Base-by-base conservation (phyloP, 106 monocot genomes). In the Allium cepa region DNA sequence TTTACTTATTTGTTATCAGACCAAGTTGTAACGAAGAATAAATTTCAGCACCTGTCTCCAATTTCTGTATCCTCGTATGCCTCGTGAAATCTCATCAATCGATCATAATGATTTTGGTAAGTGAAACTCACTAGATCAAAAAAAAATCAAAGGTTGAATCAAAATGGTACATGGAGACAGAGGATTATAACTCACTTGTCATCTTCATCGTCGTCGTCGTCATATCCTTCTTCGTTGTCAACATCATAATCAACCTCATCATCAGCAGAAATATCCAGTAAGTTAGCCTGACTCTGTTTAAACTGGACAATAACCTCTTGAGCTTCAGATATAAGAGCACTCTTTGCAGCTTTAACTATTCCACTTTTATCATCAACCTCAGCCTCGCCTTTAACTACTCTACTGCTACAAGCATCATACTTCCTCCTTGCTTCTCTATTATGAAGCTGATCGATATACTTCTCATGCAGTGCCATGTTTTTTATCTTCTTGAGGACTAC, bases 391-490 rank as follows among this genome's bases (percentile, higher is more conserved):
- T 50, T 45, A 15, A 28, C 26, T 53, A 64, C 68, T 17, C 63
- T 14, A 26, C 57, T 26, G 47, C 50, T 72, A 57, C 58, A 36
- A 46, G 55, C 64, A 59, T 11, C 56, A 51, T 60, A 46, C 75
- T 50, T 70, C 75, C 82, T 80, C 70, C 67, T 80, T 11, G 75
- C 66, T 64, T 90, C 85, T 49, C 80, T 75, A 7, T 49, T 71
- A 64, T 80, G 82, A 56, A 90, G 75, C 50, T 83, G 82, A 51
- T 90, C 75, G 17, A 90, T 83, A 52, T 90, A 90, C 62, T 77
- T 85, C 67, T 90, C 90, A 76, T 90, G 90, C 63, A 86, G 71
- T 7, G 66, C 73, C 17, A 83, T 56, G 14, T 90, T 90, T 72
- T 90, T 90, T 50, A 90, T 62, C 53, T 12, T 56, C 58, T 90